Base-by-base conservation (phyloP, 176 grass and related monocot genomes). In the Aegilops tauschii region DNA sequence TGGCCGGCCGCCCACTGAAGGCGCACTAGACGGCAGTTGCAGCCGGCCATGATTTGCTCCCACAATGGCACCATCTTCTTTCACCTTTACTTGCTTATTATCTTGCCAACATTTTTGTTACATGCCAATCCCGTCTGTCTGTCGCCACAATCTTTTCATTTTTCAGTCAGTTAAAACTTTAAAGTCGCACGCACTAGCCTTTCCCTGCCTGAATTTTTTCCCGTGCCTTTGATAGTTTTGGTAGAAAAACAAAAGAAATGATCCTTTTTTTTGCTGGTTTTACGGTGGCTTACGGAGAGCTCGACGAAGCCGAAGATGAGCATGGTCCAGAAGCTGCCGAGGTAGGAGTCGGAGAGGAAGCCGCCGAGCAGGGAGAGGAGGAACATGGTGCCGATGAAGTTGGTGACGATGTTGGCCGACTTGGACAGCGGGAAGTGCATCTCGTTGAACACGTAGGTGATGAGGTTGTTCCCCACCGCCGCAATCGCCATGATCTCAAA, bases 271-370 rank as follows among this genome's bases (percentile, higher is more conserved):
- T 17, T 49, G 44, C 13, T 54, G 42, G 28, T 76, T 56, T 31
- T 13, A 59, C 7, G 45, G 54, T 36, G 8, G 27, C 91, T 91
- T 85, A 97, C 90, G 1, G 92, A 97, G 77, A 97, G 94, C 83
- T 97, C 94, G 18, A 97, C 88, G 76, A 94, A 97, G 49, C 94
- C 92, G 29, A 97, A 94, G 65, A 92, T 92, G 31, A 97, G 83
- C 94, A 97, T 97, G 81, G 94, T 97, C 94, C 94, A 92, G 82
- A 94, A 97, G 86, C 94, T 97, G 50, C 94, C 90, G 13, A 97
- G 86, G 79, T 97, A 97, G 34, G 94, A 97, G 86, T 97, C 94
- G 8, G 94, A 94, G 86, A 97, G 87, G 83, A 97, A 97, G 20
- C 94, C 94, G 4, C 94, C 94, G 12, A 94, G 86, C 66, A 97